These are phyloP conservation scores for Picea glauca DNA, from an alignment of 75 land plant species.

Conservation along the genomic window DNA sequence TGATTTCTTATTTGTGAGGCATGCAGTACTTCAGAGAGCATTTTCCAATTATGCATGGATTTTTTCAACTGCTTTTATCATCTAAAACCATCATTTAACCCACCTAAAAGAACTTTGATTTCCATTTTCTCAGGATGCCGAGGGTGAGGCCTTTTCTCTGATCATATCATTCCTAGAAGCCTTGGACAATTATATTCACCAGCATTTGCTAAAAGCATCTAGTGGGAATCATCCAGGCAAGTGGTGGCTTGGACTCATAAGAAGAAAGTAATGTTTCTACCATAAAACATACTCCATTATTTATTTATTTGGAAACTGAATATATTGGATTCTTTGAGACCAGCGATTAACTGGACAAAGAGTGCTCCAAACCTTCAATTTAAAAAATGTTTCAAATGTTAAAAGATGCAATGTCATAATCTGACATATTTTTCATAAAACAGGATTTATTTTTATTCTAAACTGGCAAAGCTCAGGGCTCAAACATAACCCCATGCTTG, in stretches of 20 bases:
- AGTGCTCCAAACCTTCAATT: too few relatives aligned
- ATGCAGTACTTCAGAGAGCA: background rate
- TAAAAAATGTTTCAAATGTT: too few relatives aligned
- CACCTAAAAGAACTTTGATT: background rate
- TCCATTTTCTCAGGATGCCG: background rate
- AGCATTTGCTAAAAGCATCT: background rate
- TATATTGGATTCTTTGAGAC: background rate
- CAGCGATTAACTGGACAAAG: background rate
- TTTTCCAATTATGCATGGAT: background rate
- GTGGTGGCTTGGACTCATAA: background rate
- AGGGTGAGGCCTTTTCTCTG: background rate
- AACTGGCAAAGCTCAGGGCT: too few relatives aligned
- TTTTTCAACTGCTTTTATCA: background rate
- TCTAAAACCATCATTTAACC: background rate
- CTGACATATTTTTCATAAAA: too few relatives aligned
- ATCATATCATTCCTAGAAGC: conserved; percentile 1
- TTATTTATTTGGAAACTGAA: background rate
- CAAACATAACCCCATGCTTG: too few relatives aligned
- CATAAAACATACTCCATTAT: background rate
- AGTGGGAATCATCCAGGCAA: background rate
- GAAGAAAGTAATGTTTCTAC: background rate
- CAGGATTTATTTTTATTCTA: too few relatives aligned
- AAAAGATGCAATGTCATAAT: too few relatives aligned
- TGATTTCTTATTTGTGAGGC: background rate
- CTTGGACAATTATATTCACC: background rate